Evolutionary conservation across 1,139 yeast genomes (phyloP).

Genomic region (Taphrina confusa): DNA sequence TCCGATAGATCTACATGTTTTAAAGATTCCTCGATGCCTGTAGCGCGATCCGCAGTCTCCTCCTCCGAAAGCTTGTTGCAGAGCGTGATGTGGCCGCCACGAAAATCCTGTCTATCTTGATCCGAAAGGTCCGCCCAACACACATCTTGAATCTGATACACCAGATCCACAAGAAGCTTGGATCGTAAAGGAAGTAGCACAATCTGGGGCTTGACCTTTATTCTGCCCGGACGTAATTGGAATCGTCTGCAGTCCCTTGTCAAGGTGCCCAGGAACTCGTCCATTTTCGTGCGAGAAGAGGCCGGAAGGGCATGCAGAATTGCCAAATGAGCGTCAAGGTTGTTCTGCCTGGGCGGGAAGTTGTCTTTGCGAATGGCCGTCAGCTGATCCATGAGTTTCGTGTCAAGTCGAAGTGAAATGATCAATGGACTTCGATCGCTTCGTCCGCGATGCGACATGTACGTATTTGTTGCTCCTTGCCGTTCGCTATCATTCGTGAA

Average conservation of each 20-base stretch:
- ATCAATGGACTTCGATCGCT: conserved; percentile 3
- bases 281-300: neutral
- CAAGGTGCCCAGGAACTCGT: neutral
- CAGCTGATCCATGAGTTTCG: neutral
- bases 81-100: conserved; percentile 22
- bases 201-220: conserved; percentile 6
- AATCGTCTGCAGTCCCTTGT: neutral
- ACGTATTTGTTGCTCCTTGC: neutral
- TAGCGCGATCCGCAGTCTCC: conserved; percentile 5
- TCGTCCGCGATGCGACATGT: neutral
- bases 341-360: conserved; percentile 20
- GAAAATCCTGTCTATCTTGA: conserved; percentile 21
- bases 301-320: conserved; percentile 22
- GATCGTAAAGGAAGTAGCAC: conserved; percentile 12
- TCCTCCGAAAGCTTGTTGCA: conserved; percentile 18
- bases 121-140: conserved; percentile 1
- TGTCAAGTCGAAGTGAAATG: conserved; percentile 19
- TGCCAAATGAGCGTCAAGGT: conserved; percentile 24
- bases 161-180: conserved; percentile 1
- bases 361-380: conserved; percentile 12
- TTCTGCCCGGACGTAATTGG: neutral
- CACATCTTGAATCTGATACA: conserved; percentile 4
- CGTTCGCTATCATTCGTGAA: neutral
- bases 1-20: neutral
- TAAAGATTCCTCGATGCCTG: conserved; percentile 3